Conservation (phyloP, 805 yeast genomes). For the Scheffersomyces coipomensis region DNA sequence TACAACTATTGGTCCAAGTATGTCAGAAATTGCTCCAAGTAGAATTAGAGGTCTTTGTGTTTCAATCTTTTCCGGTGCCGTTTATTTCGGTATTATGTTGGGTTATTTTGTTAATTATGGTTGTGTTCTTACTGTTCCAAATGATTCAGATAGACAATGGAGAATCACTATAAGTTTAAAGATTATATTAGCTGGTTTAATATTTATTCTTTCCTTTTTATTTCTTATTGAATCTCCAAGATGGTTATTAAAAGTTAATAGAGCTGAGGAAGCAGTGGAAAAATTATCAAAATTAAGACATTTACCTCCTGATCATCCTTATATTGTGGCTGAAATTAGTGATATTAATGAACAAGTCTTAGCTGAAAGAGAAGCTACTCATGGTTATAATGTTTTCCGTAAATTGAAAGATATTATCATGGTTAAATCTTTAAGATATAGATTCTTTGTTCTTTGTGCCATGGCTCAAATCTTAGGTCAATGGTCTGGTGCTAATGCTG, state of each 20-base stretch:
- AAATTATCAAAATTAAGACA: constrained; percentile 42
- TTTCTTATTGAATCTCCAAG: constrained; percentile 50
- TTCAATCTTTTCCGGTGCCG: constrained; percentile 54
- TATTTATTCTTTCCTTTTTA: constrained; percentile 37
- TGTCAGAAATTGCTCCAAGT: constrained; percentile 53
- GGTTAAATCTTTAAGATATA: constrained; percentile 39
- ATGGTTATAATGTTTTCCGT: constrained; percentile 15
- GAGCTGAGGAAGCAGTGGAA: constrained; percentile 33
- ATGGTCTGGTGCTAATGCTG: constrained; percentile 55
- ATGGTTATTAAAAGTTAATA: constrained; percentile 44
- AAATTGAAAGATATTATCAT: constrained; percentile 25
- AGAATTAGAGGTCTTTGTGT: constrained; percentile 49
- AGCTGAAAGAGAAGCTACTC: constrained; percentile 18
- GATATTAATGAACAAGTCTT: constrained; percentile 47
- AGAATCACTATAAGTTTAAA: constrained; percentile 46
- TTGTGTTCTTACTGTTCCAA: constrained; percentile 13
- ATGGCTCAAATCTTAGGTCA: constrained; percentile 47
- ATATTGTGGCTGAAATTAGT: constrained; percentile 45
- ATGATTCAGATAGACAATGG: constrained; percentile 41
- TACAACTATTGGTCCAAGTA: constrained; percentile 50
- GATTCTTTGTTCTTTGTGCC: constrained; percentile 40
- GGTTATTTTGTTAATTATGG: constrained; percentile 43
- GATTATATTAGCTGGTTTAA: constrained; percentile 44
- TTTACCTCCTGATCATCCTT: constrained; percentile 45
- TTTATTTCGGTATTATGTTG: constrained; percentile 51